These are phyloP conservation scores for Cryptosporidium andersoni DNA, from an alignment of 169 alveolate genomes.

Conservation along the genomic window DNA sequence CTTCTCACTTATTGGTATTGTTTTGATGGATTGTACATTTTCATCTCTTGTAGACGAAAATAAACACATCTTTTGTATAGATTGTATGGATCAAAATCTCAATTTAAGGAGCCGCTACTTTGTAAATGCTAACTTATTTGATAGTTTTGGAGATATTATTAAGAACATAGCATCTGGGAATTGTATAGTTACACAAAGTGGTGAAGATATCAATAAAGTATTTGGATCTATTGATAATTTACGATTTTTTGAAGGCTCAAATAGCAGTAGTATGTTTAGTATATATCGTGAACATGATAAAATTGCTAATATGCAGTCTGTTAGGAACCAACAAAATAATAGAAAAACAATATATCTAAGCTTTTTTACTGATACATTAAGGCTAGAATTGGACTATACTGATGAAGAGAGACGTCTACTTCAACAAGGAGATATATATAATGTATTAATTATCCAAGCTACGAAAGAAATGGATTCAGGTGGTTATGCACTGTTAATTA, in stretches of 20 bases:
- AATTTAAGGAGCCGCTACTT: slow-evolving; percentile 4
- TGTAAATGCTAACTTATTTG: background rate
- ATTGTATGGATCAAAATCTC: background rate
- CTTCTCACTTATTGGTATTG: slow-evolving; percentile 10
- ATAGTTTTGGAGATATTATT: slow-evolving; percentile 5
- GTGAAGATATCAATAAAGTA: background rate
- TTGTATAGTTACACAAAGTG: slow-evolving; percentile 2
- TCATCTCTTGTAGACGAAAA: background rate
- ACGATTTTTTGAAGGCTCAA: slow-evolving; percentile 25
- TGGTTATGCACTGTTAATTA: slow-evolving; percentile 20
- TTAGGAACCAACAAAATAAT: background rate
- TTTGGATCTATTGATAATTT: background rate
- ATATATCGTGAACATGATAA: slow-evolving; percentile 20
- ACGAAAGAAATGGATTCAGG: background rate
- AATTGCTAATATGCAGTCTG: background rate
- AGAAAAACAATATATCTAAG: slow-evolving; percentile 13
- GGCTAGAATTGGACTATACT: slow-evolving; percentile 32
- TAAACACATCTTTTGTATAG: slow-evolving; percentile 7
- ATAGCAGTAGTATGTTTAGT: slow-evolving; percentile 8
- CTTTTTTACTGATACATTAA: slow-evolving; percentile 20
- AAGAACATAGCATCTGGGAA: background rate
- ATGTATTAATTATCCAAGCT: slow-evolving; percentile 43
- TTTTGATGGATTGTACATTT: slow-evolving; percentile 9
- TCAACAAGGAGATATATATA: slow-evolving; percentile 14
- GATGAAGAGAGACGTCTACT: slow-evolving; percentile 35